A percentile compares a stretch with the other conserved stretches of the same genome.
phyloP scores from a whole-genome alignment of 352 stramenopile genomes.

The Phytophthora sansomeana region DNA sequence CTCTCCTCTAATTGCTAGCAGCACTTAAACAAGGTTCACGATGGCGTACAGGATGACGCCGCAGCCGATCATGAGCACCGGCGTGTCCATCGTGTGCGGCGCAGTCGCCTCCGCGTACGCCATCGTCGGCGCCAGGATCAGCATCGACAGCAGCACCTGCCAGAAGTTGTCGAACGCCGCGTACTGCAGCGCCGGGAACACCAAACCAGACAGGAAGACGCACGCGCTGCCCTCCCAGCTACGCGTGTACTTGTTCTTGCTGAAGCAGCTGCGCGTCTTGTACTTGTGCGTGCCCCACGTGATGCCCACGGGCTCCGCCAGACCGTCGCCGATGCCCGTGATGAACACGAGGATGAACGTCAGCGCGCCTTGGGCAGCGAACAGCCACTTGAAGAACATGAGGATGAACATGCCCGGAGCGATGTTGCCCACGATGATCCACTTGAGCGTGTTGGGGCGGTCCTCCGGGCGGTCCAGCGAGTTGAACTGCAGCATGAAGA shows the following conservation, averaged over 20 bases:
- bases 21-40: constrained; percentile 49
- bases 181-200: constrained; percentile 83
- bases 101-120: constrained; percentile 86
- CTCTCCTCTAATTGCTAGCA: constrained; percentile 23
- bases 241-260: constrained; percentile 85
- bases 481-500: constrained; percentile 93
- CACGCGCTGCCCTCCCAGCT: constrained; percentile 86
- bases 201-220: constrained; percentile 70
- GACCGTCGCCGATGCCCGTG: constrained; percentile 78
- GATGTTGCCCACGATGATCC: constrained; percentile 87
- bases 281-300: constrained; percentile 88
- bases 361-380: constrained; percentile 56
- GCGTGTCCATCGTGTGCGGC: constrained; percentile 88
- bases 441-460: constrained; percentile 86
- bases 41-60: constrained; percentile 81
- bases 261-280: constrained; percentile 85
- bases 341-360: constrained; percentile 88
- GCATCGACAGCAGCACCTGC: constrained; percentile 80
- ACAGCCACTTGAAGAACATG: constrained; percentile 90
- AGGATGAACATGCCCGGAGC: constrained; percentile 76
- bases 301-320: constrained; percentile 83
- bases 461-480: constrained; percentile 87
- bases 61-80: constrained; percentile 84
- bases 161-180: constrained; percentile 81
- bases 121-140: constrained; percentile 81